phyloP scores from a whole-genome alignment of 805 yeast genomes.

The Candida easanensis region DNA sequence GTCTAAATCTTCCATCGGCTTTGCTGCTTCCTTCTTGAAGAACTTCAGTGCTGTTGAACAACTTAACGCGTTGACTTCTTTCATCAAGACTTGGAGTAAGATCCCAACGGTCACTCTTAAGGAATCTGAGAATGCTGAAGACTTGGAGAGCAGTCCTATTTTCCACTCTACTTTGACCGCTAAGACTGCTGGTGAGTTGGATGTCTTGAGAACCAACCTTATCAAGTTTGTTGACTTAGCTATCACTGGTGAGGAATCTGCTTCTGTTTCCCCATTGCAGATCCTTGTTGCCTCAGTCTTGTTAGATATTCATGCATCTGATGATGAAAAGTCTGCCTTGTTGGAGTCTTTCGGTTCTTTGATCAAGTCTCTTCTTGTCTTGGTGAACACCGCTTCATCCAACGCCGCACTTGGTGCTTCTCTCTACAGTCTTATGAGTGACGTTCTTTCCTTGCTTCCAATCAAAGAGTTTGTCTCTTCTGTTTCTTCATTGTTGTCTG shows the following conservation, averaged over 20 bases:
- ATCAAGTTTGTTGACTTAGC: slow-evolving; percentile 53
- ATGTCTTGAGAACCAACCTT: slow-evolving; percentile 46
- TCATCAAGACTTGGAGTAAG: slow-evolving; percentile 46
- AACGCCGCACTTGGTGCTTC: neutral
- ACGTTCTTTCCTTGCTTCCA: slow-evolving; percentile 69
- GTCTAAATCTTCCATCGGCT: slow-evolving; percentile 65
- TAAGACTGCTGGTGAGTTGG: slow-evolving; percentile 45
- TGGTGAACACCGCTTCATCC: slow-evolving; percentile 20
- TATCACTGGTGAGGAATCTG: slow-evolving; percentile 34
- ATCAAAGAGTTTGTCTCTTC: slow-evolving; percentile 68
- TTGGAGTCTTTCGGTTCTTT: slow-evolving; percentile 21
- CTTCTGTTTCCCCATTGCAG: slow-evolving; percentile 46
- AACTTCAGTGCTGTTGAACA: slow-evolving; percentile 69
- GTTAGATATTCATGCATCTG: slow-evolving; percentile 35
- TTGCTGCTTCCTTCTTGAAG: slow-evolving; percentile 65
- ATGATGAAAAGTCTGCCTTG: slow-evolving; percentile 10
- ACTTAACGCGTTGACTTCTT: slow-evolving; percentile 50
- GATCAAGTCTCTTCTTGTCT: slow-evolving; percentile 18
- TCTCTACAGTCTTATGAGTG: slow-evolving; percentile 44
- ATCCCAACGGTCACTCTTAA: slow-evolving; percentile 36
- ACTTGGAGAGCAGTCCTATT: slow-evolving; percentile 50
- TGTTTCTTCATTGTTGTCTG: slow-evolving; percentile 40
- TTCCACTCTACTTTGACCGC: slow-evolving; percentile 61
- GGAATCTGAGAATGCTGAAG: slow-evolving; percentile 25
- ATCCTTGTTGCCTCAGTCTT: slow-evolving; percentile 52